Evolutionary conservation across 306 rosid species (phyloP), one percentile per base, ranked within the genome.

Genomic region (Boehmeria nivea): DNA sequence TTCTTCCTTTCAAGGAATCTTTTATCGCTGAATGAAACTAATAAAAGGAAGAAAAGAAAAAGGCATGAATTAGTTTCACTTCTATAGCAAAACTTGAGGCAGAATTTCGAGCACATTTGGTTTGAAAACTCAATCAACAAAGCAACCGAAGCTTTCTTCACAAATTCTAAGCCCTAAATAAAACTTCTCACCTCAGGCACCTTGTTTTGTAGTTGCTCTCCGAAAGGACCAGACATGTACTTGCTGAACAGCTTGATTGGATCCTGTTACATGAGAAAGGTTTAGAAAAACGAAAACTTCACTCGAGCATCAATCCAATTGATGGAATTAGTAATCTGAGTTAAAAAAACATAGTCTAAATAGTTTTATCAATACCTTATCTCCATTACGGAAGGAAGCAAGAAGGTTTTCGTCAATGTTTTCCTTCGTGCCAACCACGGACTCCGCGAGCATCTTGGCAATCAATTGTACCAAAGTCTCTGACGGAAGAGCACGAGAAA

Each of bases 101-200:
- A n/a, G n/a, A n/a, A n/a, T n/a, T n/a, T n/a, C n/a, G n/a, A 44
- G 52, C 27, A 46, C 27, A 46, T 46, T 46, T 46, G 24, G n/a
- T n/a, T n/a, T n/a, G n/a, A n/a, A n/a, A n/a, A n/a, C n/a, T n/a
- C n/a, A n/a, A n/a, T n/a, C n/a, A n/a, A n/a, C n/a, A n/a, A n/a
- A n/a, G n/a, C n/a, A n/a, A n/a, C n/a, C n/a, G n/a, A n/a, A n/a
- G n/a, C n/a, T n/a, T n/a, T n/a, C n/a, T n/a, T n/a, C n/a, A n/a
- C n/a, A n/a, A n/a, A n/a, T n/a, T n/a, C n/a, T n/a, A n/a, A n/a
- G n/a, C n/a, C n/a, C n/a, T n/a, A n/a, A n/a, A n/a, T n/a, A n/a
- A n/a, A n/a, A n/a, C n/a, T n/a, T n/a, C 86, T 65, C 66, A 91
- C 96, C 89, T 87, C 85, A 3, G 84, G 78, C 62, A 65, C 52